Conservation (phyloP, 2,329 filamentous ascomycete species). For the Penicillium sp. region DNA sequence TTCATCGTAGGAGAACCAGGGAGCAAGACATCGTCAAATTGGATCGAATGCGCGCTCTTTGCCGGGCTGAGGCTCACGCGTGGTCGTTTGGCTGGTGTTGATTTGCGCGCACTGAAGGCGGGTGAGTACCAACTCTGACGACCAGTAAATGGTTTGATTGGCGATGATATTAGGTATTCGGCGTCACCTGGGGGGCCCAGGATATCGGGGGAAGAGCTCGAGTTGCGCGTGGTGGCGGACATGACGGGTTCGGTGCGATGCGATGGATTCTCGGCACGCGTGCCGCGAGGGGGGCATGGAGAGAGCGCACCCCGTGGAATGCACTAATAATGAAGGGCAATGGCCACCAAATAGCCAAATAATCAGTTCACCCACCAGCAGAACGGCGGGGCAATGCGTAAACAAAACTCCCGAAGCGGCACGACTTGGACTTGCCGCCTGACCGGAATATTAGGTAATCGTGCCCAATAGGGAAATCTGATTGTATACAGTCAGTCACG, state of each 20-base stretch:
- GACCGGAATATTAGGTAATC: constrained; percentile 21
- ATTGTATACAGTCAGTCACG: too few relatives aligned
- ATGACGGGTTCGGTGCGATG: constrained; percentile 25
- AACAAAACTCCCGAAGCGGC: constrained; percentile 45
- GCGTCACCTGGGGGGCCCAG: constrained; percentile 47
- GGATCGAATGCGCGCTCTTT: constrained; percentile 45
- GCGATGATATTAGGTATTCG: constrained; percentile 48
- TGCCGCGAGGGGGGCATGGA: constrained; percentile 28
- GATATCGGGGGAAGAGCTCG: constrained; percentile 49
- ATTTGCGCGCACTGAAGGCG: constrained; percentile 34
- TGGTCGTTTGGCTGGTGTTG: constrained; percentile 40
- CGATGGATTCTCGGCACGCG: constrained; percentile 25
- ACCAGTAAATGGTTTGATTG: constrained; percentile 42
- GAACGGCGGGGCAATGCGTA: constrained; percentile 29
- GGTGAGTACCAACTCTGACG: constrained; percentile 47
- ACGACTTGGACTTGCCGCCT: constrained; percentile 19
- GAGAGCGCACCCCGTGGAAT: constrained; percentile 24
- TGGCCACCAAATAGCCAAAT: constrained; percentile 8
- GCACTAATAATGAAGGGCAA: constrained; percentile 10
- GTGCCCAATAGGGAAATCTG: background rate
- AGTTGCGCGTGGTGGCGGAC: constrained; percentile 39
- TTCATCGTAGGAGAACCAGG: constrained; percentile 43
- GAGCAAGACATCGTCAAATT: constrained; percentile 48
- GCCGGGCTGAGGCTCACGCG: constrained; percentile 41
- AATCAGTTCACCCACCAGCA: constrained; percentile 8